phyloP scores from a whole-genome alignment of 2,329 filamentous ascomycete species.

The Fusarium multiceps region DNA sequence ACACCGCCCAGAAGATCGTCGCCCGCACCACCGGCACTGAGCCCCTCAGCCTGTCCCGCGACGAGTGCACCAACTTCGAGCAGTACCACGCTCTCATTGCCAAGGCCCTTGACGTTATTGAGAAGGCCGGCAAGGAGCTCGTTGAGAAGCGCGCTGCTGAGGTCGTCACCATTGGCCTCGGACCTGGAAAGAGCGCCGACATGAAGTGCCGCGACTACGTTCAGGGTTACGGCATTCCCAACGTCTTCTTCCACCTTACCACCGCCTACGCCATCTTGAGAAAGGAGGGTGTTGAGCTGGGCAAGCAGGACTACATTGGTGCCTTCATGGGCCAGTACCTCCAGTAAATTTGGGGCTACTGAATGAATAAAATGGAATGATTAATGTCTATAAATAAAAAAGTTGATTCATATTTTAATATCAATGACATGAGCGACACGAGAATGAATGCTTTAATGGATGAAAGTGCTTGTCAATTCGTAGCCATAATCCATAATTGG shows the following conservation, averaged over 20 bases:
- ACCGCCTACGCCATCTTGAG: slow-evolving; percentile 71
- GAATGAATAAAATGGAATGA: slow-evolving; percentile 12
- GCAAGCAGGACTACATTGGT: slow-evolving; percentile 67
- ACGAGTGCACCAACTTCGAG: slow-evolving; percentile 50
- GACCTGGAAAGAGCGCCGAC: slow-evolving; percentile 43
- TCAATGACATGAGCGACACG: background rate
- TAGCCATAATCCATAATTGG: background rate
- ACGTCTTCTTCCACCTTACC: slow-evolving; percentile 72
- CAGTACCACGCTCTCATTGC: slow-evolving; percentile 52
- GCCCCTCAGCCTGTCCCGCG: slow-evolving; percentile 41
- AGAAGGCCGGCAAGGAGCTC: slow-evolving; percentile 49
- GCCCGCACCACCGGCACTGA: slow-evolving; percentile 50
- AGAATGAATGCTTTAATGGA: background rate
- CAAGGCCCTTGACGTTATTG: slow-evolving; percentile 46
- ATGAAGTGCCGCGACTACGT: slow-evolving; percentile 56
- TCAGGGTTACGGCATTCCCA: slow-evolving; percentile 63
- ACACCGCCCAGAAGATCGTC: slow-evolving; percentile 48
- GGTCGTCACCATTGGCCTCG: slow-evolving; percentile 48
- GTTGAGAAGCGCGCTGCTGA: slow-evolving; percentile 49
- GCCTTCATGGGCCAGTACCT: slow-evolving; percentile 49
- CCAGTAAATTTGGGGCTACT: background rate
- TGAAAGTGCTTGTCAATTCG: background rate
- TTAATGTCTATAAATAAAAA: background rate
- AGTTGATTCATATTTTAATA: background rate
- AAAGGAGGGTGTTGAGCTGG: slow-evolving; percentile 69